Conservation (phyloP, 2,329 filamentous ascomycete genomes). For the Penicillium fuscoglaucum region DNA sequence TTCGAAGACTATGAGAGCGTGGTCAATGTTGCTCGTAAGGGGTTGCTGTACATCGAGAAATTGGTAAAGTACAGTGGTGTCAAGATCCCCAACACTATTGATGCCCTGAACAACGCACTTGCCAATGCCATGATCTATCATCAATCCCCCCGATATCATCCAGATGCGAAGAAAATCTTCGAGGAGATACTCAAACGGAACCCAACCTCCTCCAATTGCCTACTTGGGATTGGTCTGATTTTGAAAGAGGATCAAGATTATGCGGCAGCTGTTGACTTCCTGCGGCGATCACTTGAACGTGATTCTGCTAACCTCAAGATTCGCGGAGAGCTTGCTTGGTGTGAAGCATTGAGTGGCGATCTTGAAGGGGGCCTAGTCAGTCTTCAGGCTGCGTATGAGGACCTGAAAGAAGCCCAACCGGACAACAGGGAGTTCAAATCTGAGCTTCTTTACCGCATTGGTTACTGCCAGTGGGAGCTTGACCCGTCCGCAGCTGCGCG, state of each 20-base stretch:
- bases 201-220: conserved; percentile 71
- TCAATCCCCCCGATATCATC: conserved; percentile 84
- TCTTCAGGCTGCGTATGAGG: conserved; percentile 67
- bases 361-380: conserved; percentile 66
- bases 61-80: conserved; percentile 69
- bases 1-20: conserved; percentile 82
- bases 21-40: conserved; percentile 76
- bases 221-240: conserved; percentile 88
- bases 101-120: conserved; percentile 74
- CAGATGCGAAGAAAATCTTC: conserved; percentile 84
- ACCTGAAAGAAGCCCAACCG: conserved; percentile 62
- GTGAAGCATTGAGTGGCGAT: conserved; percentile 79
- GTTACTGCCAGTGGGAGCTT: conserved; percentile 81
- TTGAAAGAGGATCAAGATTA: conserved; percentile 93
- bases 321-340: conserved; percentile 87
- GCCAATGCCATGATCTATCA: conserved; percentile 88
- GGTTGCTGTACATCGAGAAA: conserved; percentile 59
- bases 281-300: conserved; percentile 71
- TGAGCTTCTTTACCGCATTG: conserved; percentile 82
- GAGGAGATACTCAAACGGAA: conserved; percentile 76
- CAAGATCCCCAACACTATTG: conserved; percentile 65
- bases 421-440: conserved; percentile 72
- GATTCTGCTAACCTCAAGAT: conserved; percentile 76
- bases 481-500: conserved; percentile 72
- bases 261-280: conserved; percentile 74